A percentile compares a stretch with the other conserved stretches of the same genome.
These are phyloP conservation scores for Heterobasidion annosum DNA, from an alignment of 1,284 basidiomycete species.

Conservation along the genomic window DNA sequence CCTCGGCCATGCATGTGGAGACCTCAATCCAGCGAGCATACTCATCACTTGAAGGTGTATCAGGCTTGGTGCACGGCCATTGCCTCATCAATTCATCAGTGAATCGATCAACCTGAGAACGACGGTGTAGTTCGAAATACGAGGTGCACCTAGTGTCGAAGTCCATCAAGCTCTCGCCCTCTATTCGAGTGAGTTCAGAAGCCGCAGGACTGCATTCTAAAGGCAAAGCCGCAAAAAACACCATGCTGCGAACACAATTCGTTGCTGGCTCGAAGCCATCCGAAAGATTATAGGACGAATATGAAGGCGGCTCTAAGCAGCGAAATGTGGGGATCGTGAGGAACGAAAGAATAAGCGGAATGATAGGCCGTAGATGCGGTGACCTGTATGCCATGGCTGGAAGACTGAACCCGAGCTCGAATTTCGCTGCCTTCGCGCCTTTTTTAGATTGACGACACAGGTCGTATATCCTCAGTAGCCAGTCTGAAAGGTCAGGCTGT, in stretches of 20 bases:
- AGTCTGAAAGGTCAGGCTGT: constrained; percentile 2
- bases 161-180: background rate
- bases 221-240: background rate
- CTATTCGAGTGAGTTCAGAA: background rate
- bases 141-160: background rate
- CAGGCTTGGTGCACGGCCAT: background rate
- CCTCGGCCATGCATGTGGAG: background rate
- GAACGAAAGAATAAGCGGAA: background rate
- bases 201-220: background rate
- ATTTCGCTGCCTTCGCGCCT: background rate
- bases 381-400: constrained; percentile 2
- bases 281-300: background rate
- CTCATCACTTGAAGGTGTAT: background rate
- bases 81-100: constrained; percentile 10
- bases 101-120: constrained; percentile 21
- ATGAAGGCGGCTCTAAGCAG: background rate
- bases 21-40: background rate
- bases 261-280: background rate
- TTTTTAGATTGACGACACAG: background rate
- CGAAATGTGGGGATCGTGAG: background rate
- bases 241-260: background rate
- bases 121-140: constrained; percentile 11
- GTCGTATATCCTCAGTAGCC: constrained; percentile 3
- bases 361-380: background rate
- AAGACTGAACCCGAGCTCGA: constrained; percentile 2